A percentile compares a stretch with the other conserved stretches of the same genome.
phyloP scores from a whole-genome alignment of 2,329 filamentous ascomycete species.

The Sordariomycetes sp. region DNA sequence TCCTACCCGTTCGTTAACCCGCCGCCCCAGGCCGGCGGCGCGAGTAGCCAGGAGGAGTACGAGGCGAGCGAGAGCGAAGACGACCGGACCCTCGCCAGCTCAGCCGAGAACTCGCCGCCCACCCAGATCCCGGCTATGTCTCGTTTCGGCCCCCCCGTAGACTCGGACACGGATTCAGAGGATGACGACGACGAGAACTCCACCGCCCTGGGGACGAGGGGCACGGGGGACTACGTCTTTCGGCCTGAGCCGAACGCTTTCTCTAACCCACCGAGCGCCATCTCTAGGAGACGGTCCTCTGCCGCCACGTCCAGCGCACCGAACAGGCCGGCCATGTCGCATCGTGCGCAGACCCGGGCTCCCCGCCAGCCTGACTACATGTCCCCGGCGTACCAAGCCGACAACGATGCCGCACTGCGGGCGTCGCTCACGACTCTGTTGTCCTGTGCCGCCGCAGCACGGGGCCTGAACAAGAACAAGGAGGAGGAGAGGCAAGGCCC shows the following conservation, averaged over 20 bases:
- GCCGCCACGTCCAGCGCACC: conserved; percentile 31
- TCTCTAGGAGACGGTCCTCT: conserved; percentile 13
- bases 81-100: conserved; percentile 54
- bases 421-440: conserved; percentile 91
- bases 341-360: conserved; percentile 34
- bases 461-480: conserved; percentile 61
- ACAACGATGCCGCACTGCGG: conserved; percentile 86
- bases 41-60: conserved; percentile 87
- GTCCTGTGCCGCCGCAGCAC: conserved; percentile 86
- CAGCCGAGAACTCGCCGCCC: conserved; percentile 37
- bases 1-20: conserved; percentile 17
- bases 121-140: conserved; percentile 15
- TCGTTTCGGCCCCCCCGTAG: conserved; percentile 21
- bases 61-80: conserved; percentile 89
- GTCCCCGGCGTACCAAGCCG: conserved; percentile 66
- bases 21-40: conserved; percentile 28
- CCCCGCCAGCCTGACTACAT: conserved; percentile 50
- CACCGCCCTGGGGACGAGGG: conserved; percentile 60
- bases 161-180: conserved; percentile 35
- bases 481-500: conserved; percentile 25
- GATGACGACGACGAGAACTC: conserved; percentile 63
- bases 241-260: conserved; percentile 89
- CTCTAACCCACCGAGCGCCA: conserved; percentile 60
- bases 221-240: conserved; percentile 48
- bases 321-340: conserved; percentile 34